Evolutionary conservation across 2,329 filamentous ascomycete genomes (phyloP).

Genomic region (Fusarium drepaniforme): DNA sequence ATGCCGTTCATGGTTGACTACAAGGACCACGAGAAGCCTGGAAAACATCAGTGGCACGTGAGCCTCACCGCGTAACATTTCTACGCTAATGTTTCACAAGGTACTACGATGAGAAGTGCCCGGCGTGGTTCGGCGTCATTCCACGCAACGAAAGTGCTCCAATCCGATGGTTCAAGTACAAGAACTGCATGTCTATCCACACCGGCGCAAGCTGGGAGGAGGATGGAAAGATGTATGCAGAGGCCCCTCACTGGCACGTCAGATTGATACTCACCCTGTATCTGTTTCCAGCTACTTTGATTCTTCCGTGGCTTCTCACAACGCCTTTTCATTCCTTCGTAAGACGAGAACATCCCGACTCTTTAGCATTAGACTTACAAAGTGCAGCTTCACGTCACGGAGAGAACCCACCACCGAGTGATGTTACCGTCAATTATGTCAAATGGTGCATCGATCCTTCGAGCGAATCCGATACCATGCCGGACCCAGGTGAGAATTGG

Average conservation of each 20-base stretch:
- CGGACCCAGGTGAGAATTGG: not conserved
- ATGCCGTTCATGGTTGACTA: not conserved
- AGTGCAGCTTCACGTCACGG: not conserved
- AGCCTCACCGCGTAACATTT: not conserved
- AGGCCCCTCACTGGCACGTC: too few species aligned
- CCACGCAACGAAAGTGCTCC: not conserved
- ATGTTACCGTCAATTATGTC: not conserved
- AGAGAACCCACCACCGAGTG: not conserved
- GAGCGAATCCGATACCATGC: not conserved
- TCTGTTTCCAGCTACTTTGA: not conserved
- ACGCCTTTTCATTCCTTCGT: not conserved
- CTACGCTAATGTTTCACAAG: not conserved
- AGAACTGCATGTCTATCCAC: conserved; percentile 3
- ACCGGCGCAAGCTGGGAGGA: not conserved
- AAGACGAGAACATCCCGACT: not conserved
- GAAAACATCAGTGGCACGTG: not conserved
- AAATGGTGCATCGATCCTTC: not conserved
- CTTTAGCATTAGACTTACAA: not conserved
- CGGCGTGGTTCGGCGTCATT: not conserved
- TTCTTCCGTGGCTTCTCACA: not conserved
- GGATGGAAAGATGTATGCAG: not conserved
- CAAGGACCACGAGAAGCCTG: not conserved
- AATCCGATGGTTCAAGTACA: not conserved
- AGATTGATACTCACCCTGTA: not conserved
- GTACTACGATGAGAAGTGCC: not conserved